These are phyloP conservation scores for Pouteria campechiana DNA, from an alignment of 179 eudicot genomes.

Conservation along the genomic window DNA sequence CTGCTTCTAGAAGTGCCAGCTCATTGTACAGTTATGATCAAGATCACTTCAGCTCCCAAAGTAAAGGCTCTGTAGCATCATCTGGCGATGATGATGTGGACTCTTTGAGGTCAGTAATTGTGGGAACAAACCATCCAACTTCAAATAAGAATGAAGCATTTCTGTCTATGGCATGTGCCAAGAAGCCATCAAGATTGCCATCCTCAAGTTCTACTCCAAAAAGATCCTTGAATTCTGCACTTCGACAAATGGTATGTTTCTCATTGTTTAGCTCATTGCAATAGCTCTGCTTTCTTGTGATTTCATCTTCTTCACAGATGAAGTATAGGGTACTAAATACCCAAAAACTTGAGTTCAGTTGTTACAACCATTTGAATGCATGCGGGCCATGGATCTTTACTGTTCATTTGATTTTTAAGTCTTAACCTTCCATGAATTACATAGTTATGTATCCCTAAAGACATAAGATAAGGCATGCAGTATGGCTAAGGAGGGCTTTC, in stretches of 20 bases:
- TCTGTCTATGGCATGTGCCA: conserved; percentile 36
- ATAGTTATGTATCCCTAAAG: too few relatives aligned
- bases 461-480: too few relatives aligned
- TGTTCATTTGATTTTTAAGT: too few relatives aligned
- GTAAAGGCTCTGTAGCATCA: conserved; percentile 79
- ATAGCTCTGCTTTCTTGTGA: too few relatives aligned
- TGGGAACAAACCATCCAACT: conserved; percentile 33
- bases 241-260: conserved; percentile 69
- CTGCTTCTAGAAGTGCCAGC: conserved; percentile 71
- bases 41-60: conserved; percentile 47
- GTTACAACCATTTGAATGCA: too few relatives aligned
- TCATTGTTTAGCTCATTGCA: too few relatives aligned
- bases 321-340: too few relatives aligned
- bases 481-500: too few relatives aligned
- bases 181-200: conserved; percentile 44
- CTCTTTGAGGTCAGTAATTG: conserved; percentile 46
- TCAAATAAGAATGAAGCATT: conserved; percentile 38
- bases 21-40: conserved; percentile 79
- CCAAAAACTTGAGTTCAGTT: too few relatives aligned
- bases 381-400: too few relatives aligned
- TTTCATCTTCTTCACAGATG: too few relatives aligned
- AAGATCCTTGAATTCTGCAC: conserved; percentile 82
- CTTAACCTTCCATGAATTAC: too few relatives aligned
- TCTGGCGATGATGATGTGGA: conserved; percentile 93
- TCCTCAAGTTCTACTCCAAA: conserved; percentile 87